Evolutionary conservation across 768 basidiomycete genomes (phyloP).

Genomic region (Hortiboletus campestris): DNA sequence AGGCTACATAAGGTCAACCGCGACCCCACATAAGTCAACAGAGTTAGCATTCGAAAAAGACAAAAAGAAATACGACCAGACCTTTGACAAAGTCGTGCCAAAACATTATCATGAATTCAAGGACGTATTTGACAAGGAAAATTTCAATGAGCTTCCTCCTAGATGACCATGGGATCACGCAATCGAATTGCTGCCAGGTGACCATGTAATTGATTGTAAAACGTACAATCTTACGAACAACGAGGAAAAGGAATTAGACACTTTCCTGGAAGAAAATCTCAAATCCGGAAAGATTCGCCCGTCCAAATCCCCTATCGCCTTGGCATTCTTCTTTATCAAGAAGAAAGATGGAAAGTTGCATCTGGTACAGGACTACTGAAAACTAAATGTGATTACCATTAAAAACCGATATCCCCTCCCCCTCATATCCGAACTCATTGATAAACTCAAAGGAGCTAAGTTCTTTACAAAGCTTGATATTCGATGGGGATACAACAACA

Average conservation of each 20-base stretch:
- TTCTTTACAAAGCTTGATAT: constrained; percentile 34
- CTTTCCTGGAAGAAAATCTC: neutral
- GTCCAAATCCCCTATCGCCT: neutral
- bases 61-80: too few relatives aligned
- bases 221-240: neutral
- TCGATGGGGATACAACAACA: constrained; percentile 33
- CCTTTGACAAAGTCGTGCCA: too few relatives aligned
- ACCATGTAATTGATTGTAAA: neutral
- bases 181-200: neutral
- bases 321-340: neutral
- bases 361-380: neutral
- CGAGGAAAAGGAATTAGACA: neutral
- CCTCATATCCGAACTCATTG: constrained; percentile 15
- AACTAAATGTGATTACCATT: neutral
- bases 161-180: neutral
- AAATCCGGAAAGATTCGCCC: neutral
- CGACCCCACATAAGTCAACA: too few relatives aligned
- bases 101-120: too few relatives aligned
- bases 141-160: too few relatives aligned
- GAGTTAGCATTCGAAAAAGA: too few relatives aligned
- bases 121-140: too few relatives aligned
- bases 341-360: neutral
- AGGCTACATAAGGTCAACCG: accelerated
- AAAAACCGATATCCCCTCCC: neutral
- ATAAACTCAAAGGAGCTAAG: constrained; percentile 16